Percentiles rank a stretch among this genome's conserved stretches.
Conservation (phyloP, 2,329 filamentous ascomycete species). For the Pseudogymnoascus sp. region DNA sequence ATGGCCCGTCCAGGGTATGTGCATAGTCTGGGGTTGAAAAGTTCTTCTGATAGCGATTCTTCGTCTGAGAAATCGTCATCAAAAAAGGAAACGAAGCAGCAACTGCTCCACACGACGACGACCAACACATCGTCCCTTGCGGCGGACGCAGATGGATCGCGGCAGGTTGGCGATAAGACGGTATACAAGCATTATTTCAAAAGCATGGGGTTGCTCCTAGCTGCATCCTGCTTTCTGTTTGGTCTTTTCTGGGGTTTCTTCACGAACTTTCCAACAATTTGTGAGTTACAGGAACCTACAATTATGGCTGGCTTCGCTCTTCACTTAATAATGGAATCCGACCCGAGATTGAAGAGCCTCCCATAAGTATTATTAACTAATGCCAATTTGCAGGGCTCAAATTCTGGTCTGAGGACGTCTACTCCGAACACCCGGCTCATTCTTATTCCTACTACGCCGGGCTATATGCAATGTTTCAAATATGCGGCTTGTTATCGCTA, state of each 20-base stretch:
- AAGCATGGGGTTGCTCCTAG: constrained; percentile 17
- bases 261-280: constrained; percentile 24
- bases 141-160: not conserved
- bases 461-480: constrained; percentile 24
- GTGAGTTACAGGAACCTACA: constrained; percentile 10
- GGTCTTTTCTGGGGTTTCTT: constrained; percentile 21
- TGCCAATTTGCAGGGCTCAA: constrained; percentile 15
- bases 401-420: constrained; percentile 23
- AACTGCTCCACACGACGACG: not conserved
- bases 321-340: not conserved
- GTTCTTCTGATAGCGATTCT: constrained; percentile 8
- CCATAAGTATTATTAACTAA: constrained; percentile 8
- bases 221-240: constrained; percentile 14
- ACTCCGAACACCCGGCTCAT: constrained; percentile 16
- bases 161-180: constrained; percentile 10
- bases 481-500: constrained; percentile 20
- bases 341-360: not conserved
- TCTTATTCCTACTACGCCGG: constrained; percentile 22
- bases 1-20: constrained; percentile 17
- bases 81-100: constrained; percentile 1
- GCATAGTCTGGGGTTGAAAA: not conserved
- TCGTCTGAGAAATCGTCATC: not conserved
- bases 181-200: constrained; percentile 21
- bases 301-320: not conserved
- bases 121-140: not conserved